Base-by-base conservation (phyloP, 345 rosid species). In the Acer saccharum region DNA sequence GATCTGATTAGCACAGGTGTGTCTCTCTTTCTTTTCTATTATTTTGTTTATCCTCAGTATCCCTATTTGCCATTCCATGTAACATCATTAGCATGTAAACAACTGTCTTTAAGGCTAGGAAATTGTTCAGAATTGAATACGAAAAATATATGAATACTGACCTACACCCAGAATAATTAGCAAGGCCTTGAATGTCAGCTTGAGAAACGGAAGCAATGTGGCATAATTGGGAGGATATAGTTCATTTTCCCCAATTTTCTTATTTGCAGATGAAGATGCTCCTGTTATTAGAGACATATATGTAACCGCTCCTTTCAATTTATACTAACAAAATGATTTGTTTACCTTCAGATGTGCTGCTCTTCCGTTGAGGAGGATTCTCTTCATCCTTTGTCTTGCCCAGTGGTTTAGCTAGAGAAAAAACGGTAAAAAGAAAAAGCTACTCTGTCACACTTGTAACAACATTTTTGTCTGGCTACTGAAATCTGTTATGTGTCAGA, bases 1-100 rank as follows among this genome's bases (percentile, higher is more conserved):
- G 18, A 74, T 55, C 68, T 39, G 77, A 29, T 62, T 14, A 16
- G 69, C 77, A 61, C 77, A 46, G 50, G 48, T 63, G 69, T 74
- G 77, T 62, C 67, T 63, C 12, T 12, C 77, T 43, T 74, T 74
- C 69, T 74, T 63, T 27, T 74, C 46, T 25, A 6, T 18, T 21
- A 74, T 63, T 16, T 17, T 25, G 14, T 46, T 63, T 63, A 63
- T 62, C 61, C 69, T 62, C 77, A 23, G 46, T 44, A 63, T 62
- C 14, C 77, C 77, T 74, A 27, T 11, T 6, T 57, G 23, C 12
- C 66, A 39, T 44, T 20, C 57, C 72, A 69, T 21, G 46, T 39
- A 60, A 60, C 64, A 60, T 60, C 25, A 60, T 60, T 21, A 20
- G 25, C 64, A n/a, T 60, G 27, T 60, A 7, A 60, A 60, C 64